Evolutionary conservation across 129 eudicot genomes (phyloP).

Genomic region (Chrysanthemum seticuspe): DNA sequence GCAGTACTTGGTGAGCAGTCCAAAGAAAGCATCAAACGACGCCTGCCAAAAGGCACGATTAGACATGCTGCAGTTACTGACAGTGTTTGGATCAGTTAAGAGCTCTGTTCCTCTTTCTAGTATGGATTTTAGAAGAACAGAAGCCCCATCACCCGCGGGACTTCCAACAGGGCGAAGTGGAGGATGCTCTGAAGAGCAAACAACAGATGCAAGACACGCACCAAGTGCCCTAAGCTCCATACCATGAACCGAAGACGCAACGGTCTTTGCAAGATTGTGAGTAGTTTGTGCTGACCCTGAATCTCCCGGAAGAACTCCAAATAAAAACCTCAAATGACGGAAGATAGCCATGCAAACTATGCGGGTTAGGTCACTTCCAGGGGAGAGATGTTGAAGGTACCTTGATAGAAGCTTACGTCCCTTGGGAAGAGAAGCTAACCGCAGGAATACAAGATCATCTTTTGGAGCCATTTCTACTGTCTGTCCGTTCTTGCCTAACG

Average conservation of each 20-base stretch:
- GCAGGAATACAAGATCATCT: slow-evolving; percentile 74
- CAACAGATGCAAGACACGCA: slow-evolving; percentile 96
- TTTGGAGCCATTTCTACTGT: slow-evolving; percentile 46
- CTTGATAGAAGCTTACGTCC: slow-evolving; percentile 77
- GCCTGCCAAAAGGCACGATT: slow-evolving; percentile 94
- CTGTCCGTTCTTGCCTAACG: slow-evolving; percentile 59
- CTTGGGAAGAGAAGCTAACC: slow-evolving; percentile 75
- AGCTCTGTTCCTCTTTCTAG: slow-evolving; percentile 85
- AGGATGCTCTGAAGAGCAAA: slow-evolving; percentile 84
- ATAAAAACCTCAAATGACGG: slow-evolving; percentile 89
- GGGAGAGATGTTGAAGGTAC: slow-evolving; percentile 64
- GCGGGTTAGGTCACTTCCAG: slow-evolving; percentile 70
- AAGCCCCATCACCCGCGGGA: slow-evolving; percentile 89
- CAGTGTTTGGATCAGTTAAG: slow-evolving; percentile 56
- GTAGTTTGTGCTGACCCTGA: slow-evolving; percentile 43
- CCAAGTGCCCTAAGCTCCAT: slow-evolving; percentile 83
- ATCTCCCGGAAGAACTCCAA: slow-evolving; percentile 56
- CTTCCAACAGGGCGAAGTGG: slow-evolving; percentile 90
- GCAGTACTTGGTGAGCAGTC: slow-evolving; percentile 73
- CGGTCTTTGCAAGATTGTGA: slow-evolving; percentile 40
- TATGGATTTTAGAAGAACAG: slow-evolving; percentile 59
- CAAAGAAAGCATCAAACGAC: slow-evolving; percentile 86
- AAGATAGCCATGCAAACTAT: slow-evolving; percentile 90
- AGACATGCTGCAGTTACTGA: slow-evolving; percentile 51
- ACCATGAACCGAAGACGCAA: slow-evolving; percentile 44